A percentile compares a stretch with the other conserved stretches of the same genome.
phyloP scores from a whole-genome alignment of 2,329 filamentous ascomycete genomes.

The Tolypocladium capitatum region DNA sequence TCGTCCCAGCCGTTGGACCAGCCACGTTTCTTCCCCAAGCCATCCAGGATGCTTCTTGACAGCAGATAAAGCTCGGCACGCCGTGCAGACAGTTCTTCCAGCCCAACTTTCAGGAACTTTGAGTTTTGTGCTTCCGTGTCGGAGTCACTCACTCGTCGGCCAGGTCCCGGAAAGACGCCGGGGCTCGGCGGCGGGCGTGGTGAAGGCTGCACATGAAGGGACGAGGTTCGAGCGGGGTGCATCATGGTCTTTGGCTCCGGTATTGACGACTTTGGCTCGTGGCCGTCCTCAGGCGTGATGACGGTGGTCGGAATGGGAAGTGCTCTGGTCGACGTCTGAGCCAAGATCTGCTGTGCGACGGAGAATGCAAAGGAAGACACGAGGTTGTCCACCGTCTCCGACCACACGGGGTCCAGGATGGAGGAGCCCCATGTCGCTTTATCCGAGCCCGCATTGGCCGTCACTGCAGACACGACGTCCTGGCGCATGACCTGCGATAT shows the following conservation, averaged over 20 bases:
- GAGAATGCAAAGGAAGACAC: conserved; percentile 69
- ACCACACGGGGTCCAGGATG: conserved; percentile 21
- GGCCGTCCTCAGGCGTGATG: conserved; percentile 28
- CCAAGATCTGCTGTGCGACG: conserved; percentile 61
- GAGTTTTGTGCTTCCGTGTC: conserved; percentile 27
- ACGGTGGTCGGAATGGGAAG: conserved; percentile 52
- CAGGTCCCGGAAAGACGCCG: conserved; percentile 37
- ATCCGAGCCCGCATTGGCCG: conserved; percentile 23
- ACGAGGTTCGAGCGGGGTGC: conserved; percentile 53
- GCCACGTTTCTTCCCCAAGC: conserved; percentile 53
- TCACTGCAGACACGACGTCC: conserved; percentile 57
- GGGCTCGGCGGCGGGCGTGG: conserved; percentile 32
- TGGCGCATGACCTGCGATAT: conserved; percentile 67
- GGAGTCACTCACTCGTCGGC: conserved; percentile 22
- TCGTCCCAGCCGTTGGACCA: conserved; percentile 69
- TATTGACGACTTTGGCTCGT: conserved; percentile 49
- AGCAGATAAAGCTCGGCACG: conserved; percentile 72
- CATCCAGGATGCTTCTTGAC: conserved; percentile 66
- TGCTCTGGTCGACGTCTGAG: conserved; percentile 58
- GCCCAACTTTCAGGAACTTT: conserved; percentile 47
- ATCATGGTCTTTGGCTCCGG: conserved; percentile 59
- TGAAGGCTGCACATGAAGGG: conserved; percentile 33
- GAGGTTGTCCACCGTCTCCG: conserved; percentile 55
- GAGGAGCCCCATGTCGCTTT: conserved; percentile 14
- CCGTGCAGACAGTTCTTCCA: conserved; percentile 70